Evolutionary conservation across 371 early-diverging fungal species (phyloP), one percentile per base, ranked within the genome.

Genomic region (Mucor circinelloides): DNA sequence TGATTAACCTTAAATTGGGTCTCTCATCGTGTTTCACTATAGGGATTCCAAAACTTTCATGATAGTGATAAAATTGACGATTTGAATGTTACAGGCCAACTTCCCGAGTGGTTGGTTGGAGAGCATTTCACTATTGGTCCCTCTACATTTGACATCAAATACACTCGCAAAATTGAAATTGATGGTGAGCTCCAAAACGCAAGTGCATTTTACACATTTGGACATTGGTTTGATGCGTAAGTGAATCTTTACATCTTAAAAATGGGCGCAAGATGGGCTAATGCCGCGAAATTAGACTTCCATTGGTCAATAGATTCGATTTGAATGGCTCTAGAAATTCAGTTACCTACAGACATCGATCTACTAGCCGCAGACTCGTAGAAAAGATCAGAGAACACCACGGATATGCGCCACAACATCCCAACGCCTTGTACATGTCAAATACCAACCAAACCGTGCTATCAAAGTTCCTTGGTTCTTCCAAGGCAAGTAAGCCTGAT

Each of bases 201-300:
- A 25, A 85, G 88, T 27, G 77, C 84, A 15, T 70, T 74, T 15
- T 92, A 85, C 61, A 81, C 80, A 6, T 90, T 89, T 67, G 90
- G 89, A 12, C 90, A 91, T 72, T 86, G 91, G 83, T 87, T 91
- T 79, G 92, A 92, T 72, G 81, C 78, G 83, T 87, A 76, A 76
- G 79, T 57, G n/a, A n/a, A n/a, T n/a, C n/a, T n/a, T n/a, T n/a
- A n/a, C n/a, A n/a, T n/a, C n/a, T n/a, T n/a, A n/a, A 30, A 60
- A 7, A 60, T 4, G 3, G 21, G 34, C 6, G 34, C 34, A 48
- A 0, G 10, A 8, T 21, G 9, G 17, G 7, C 23, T 48, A 21
- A 48, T 21, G 8, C 23, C 9, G 21, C 21, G 0, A 21, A 0
- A 23, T 50, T 21, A 78, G 88, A 21, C 78, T 89, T 44, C 86